Evolutionary conservation across 805 yeast species (phyloP), one percentile per base, ranked within the genome.

Genomic region (Myxozyma neotropica): DNA sequence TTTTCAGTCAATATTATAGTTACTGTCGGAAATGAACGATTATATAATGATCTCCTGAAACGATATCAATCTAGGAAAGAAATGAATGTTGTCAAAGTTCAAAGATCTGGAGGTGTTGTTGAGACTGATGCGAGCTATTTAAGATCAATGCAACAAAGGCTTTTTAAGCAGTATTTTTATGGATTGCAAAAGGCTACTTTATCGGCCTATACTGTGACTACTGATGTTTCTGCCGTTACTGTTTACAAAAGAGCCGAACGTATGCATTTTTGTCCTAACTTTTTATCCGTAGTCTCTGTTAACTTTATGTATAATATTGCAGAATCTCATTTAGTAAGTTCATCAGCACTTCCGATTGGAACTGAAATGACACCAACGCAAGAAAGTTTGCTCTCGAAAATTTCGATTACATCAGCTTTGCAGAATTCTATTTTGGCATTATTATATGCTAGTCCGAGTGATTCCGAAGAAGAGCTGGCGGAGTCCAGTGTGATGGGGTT

Each of bases 131-230:
- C 86, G 55, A 77, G 82, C 12, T 90, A 78, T 70, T 77, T 79
- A 38, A 79, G 98, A 69, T 82, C 85, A 38, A 55, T 81, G 23
- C 98, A 93, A 72, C 89, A 91, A 68, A 80, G 83, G 43, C 77
- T 86, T 4, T 90, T 93, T 55, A 84, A 84, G 70, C 95, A 92
- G 69, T 94, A 94, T 72, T 94, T 94, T 69, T 90, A 94, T 70
- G 99, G 99, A 1, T 81, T 81, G 4, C 74, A 79, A 19, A 79
- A 79, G 46, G 80, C 83, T 3, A 82, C 85, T 4, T 78, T 94
- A 54, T 86, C 95, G 19, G 98, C 99, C 1, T 92, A 85, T 72
- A 88, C 95, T 4, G 82, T 90, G 1, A 89, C 91, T 23, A 84
- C 85, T 1, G 89, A 84, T 68, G 77, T 81, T 57, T 78, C 80